Percentiles rank a stretch among this genome's conserved stretches.
Conservation (phyloP, 2,329 filamentous ascomycete genomes). For the Leptographium flavum region DNA sequence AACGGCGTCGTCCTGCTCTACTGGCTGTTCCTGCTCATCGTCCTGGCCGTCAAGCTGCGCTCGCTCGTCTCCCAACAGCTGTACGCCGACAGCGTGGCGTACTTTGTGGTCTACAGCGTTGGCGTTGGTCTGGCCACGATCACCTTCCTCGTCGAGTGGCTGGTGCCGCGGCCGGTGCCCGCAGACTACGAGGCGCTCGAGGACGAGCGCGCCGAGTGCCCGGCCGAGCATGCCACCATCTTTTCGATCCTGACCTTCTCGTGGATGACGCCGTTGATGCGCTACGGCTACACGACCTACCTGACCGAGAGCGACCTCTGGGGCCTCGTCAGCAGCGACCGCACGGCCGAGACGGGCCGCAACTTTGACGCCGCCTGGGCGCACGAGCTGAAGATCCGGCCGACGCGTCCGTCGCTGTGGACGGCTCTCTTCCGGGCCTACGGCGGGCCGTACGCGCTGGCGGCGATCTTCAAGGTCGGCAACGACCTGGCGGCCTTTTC, state of each 20-base stretch:
- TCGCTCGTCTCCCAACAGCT: constrained; percentile 69
- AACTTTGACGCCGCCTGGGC: constrained; percentile 65
- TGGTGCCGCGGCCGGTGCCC: constrained; percentile 60
- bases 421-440: constrained; percentile 72
- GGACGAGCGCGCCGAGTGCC: constrained; percentile 46
- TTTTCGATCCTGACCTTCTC: constrained; percentile 90
- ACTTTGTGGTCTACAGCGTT: constrained; percentile 63
- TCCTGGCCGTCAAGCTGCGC: constrained; percentile 68
- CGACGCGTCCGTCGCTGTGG: constrained; percentile 70
- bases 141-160: constrained; percentile 71
- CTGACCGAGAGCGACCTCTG: constrained; percentile 92
- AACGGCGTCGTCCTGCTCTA: constrained; percentile 85
- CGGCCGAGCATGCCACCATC: constrained; percentile 80
- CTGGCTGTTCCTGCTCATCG: constrained; percentile 76
- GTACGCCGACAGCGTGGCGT: constrained; percentile 50
- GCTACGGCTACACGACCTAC: constrained; percentile 78
- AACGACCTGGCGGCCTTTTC: constrained; percentile 79
- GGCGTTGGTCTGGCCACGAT: constrained; percentile 54
- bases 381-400: constrained; percentile 50
- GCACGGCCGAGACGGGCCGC: constrained; percentile 57
- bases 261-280: constrained; percentile 99
- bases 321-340: constrained; percentile 71
- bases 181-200: constrained; percentile 44
- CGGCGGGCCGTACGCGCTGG: constrained; percentile 68
- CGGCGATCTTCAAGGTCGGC: constrained; percentile 72